Evolutionary conservation across 2,329 filamentous ascomycete genomes (phyloP).

Genomic region (Coniochaeta sp.): DNA sequence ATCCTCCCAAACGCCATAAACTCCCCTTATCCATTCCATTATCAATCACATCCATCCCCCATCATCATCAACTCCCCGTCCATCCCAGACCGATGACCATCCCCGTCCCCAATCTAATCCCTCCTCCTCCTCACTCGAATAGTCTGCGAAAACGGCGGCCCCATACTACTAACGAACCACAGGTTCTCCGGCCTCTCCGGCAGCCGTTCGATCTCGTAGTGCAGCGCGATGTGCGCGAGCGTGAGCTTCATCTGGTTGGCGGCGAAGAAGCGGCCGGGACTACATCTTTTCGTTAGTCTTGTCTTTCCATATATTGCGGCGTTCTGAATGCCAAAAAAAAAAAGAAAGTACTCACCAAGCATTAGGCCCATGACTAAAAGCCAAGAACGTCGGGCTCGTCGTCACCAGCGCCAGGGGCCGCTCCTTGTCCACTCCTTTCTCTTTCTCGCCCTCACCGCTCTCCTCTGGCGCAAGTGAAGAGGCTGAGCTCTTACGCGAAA

Average conservation of each 20-base stretch:
- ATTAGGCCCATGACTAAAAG: constrained; percentile 28
- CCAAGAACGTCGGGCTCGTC: constrained; percentile 25
- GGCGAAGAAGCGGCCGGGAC: constrained; percentile 31
- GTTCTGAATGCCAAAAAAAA: not conserved
- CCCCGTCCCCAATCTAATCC: too few relatives aligned
- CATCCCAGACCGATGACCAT: too few relatives aligned
- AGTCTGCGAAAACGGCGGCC: not conserved
- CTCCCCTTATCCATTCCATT: too few relatives aligned
- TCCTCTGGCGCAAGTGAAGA: constrained; percentile 4
- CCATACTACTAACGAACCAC: constrained; percentile 4
- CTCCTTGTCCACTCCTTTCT: constrained; percentile 1
- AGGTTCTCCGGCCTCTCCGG: not conserved
- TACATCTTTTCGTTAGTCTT: constrained; percentile 5
- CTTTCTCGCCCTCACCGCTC: not conserved
- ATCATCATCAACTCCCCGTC: too few relatives aligned
- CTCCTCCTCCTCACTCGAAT: constrained; percentile 3
- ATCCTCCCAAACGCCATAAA: too few relatives aligned
- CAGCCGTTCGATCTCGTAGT: constrained; percentile 27
- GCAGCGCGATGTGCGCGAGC: constrained; percentile 23
- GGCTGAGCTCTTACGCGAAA: not conserved
- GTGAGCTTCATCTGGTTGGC: constrained; percentile 29
- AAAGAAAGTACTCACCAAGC: constrained; percentile 23
- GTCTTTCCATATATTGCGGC: too few relatives aligned
- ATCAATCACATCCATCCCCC: too few relatives aligned
- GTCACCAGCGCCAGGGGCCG: constrained; percentile 18